Conservation (phyloP, 495 filamentous ascomycete genomes). For the Pseudotulostoma volvatum region DNA sequence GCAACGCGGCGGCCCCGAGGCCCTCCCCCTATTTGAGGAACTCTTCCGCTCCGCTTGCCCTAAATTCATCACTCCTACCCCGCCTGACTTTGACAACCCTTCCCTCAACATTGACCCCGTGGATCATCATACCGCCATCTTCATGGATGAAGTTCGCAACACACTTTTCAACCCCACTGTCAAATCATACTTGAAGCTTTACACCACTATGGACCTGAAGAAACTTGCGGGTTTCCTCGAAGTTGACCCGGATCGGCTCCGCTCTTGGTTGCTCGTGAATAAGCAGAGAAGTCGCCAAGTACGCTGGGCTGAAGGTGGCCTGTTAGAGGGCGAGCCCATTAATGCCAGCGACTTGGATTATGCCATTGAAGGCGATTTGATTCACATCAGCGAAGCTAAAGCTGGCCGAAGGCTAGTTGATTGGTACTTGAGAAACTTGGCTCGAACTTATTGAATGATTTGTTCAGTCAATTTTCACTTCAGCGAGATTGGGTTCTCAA, state of each 20-base stretch:
- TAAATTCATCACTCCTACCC: slow-evolving; percentile 96
- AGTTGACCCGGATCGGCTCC: slow-evolving; percentile 78
- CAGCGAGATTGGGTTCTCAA: no score
- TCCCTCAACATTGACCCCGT: slow-evolving; percentile 88
- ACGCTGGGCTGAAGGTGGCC: slow-evolving; percentile 76
- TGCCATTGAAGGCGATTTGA: slow-evolving; percentile 89
- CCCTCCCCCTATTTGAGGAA: slow-evolving; percentile 91
- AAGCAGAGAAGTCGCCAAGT: slow-evolving; percentile 96
- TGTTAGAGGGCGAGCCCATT: slow-evolving; percentile 82
- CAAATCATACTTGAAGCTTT: slow-evolving; percentile 95
- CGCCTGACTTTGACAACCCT: slow-evolving; percentile 92
- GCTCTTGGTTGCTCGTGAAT: slow-evolving; percentile 83
- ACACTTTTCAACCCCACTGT: slow-evolving; percentile 84
- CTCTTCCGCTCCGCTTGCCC: slow-evolving; percentile 90
- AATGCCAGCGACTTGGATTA: slow-evolving; percentile 91
- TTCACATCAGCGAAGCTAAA: slow-evolving; percentile 97
- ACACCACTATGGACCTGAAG: slow-evolving; percentile 98
- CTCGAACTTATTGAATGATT: slow-evolving; percentile 65
- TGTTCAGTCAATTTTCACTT: no score
- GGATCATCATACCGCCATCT: slow-evolving; percentile 90
- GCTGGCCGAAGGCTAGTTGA: slow-evolving; percentile 90
- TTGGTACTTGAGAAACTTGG: slow-evolving; percentile 96
- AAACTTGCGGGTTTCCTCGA: slow-evolving; percentile 96
- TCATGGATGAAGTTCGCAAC: slow-evolving; percentile 99
- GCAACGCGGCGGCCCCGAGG: slow-evolving; percentile 87